phyloP scores from a whole-genome alignment of 805 yeast species.

The Pichia phayaonensis region DNA sequence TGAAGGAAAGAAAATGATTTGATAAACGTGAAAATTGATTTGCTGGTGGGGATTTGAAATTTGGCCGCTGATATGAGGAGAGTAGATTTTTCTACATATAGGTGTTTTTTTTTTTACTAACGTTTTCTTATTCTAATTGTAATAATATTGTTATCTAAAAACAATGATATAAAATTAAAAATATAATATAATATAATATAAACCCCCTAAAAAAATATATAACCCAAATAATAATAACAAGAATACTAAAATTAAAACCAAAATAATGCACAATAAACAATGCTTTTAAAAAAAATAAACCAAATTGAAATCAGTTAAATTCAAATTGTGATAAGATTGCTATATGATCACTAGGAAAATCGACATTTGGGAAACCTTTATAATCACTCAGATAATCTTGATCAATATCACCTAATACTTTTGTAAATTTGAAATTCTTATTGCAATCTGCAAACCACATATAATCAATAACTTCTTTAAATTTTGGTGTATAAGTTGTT shows the following conservation, averaged over 20 bases:
- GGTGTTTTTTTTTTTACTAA: too few relatives aligned
- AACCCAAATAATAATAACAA: not conserved
- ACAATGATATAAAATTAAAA: not conserved
- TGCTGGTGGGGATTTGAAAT: not conserved
- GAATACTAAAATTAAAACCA: not conserved
- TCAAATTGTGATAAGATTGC: slow-evolving; percentile 25
- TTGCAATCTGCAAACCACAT: slow-evolving; percentile 36
- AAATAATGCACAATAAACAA: not conserved
- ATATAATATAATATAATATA: not conserved
- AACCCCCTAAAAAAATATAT: not conserved
- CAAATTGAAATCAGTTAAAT: not conserved
- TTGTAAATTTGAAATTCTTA: slow-evolving; percentile 29
- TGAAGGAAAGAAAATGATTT: not conserved
- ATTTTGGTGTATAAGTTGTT: slow-evolving; percentile 43
- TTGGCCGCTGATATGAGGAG: not conserved
- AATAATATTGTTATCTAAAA: not conserved
- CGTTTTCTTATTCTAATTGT: too few relatives aligned
- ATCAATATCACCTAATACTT: slow-evolving; percentile 47
- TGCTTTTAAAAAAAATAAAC: too few relatives aligned
- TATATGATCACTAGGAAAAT: slow-evolving; percentile 48
- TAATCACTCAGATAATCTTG: slow-evolving; percentile 25
- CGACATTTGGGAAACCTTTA: slow-evolving; percentile 44
- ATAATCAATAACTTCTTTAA: slow-evolving; percentile 49
- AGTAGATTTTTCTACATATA: too few relatives aligned
- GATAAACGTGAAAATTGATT: not conserved